Evolutionary conservation across 1,139 yeast genomes (phyloP).

Genomic region (Pichia sp.): DNA sequence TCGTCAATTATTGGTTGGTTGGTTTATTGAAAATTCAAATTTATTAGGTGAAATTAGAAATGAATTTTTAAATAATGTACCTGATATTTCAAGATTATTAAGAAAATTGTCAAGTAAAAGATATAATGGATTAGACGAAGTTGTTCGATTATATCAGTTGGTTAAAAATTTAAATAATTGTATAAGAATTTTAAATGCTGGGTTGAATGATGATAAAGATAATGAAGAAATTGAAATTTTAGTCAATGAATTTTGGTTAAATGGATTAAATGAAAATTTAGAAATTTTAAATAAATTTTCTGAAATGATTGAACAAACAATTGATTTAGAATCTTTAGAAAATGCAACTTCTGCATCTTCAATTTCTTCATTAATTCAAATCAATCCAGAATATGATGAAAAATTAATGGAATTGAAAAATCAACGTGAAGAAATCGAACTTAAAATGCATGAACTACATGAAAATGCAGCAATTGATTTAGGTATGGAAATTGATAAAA

Average conservation of each 20-base stretch:
- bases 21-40: conserved; percentile 62
- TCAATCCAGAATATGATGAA: conserved; percentile 86
- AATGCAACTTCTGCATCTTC: conserved; percentile 32
- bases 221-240: conserved; percentile 30
- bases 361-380: conserved; percentile 60
- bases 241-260: conserved; percentile 48
- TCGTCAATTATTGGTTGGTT: conserved; percentile 69
- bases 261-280: conserved; percentile 45
- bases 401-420: conserved; percentile 55
- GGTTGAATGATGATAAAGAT: conserved; percentile 31
- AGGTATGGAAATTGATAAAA: conserved; percentile 75
- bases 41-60: conserved; percentile 60
- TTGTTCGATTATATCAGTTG: conserved; percentile 82
- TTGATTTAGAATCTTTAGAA: conserved; percentile 77
- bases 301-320: conserved; percentile 86
- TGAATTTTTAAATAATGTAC: conserved; percentile 64
- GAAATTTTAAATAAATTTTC: conserved; percentile 58
- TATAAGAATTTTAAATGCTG: conserved; percentile 41
- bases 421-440: conserved; percentile 49
- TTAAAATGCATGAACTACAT: conserved; percentile 56
- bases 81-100: conserved; percentile 72
- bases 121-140: conserved; percentile 61
- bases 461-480: conserved; percentile 64
- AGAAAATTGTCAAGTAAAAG: conserved; percentile 49
- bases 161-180: conserved; percentile 66